phyloP scores from a whole-genome alignment of 495 filamentous ascomycete genomes.

The Aspergillus indologenus region DNA sequence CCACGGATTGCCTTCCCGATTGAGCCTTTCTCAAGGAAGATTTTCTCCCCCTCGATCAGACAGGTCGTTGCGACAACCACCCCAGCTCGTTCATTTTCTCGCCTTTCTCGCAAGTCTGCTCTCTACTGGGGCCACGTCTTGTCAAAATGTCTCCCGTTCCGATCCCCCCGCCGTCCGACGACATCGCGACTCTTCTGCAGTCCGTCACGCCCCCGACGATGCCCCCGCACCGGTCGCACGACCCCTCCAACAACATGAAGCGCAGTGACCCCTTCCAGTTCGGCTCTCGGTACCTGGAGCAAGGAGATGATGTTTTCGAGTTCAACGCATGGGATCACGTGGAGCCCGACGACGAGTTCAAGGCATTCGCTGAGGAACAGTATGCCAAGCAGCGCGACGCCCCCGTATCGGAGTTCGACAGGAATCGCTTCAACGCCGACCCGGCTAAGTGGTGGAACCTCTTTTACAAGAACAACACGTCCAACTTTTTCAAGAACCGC shows the following conservation, averaged over 20 bases:
- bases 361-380: constrained; percentile 75
- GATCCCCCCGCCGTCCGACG: constrained; percentile 8
- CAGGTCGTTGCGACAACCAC: neutral
- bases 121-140: constrained; percentile 1
- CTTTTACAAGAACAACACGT: constrained; percentile 93
- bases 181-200: constrained; percentile 36
- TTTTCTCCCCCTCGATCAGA: neutral
- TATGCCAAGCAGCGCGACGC: constrained; percentile 75
- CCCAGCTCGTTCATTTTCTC: constrained; percentile 2
- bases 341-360: constrained; percentile 76
- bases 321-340: constrained; percentile 99
- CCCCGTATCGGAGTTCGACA: constrained; percentile 86
- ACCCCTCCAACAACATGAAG: constrained; percentile 63
- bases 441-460: constrained; percentile 95
- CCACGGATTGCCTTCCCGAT: neutral
- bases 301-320: constrained; percentile 83
- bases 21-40: neutral
- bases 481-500: constrained; percentile 97
- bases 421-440: constrained; percentile 76
- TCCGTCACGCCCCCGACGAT: constrained; percentile 44
- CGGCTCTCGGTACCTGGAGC: constrained; percentile 78
- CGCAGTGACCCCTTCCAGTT: constrained; percentile 91
- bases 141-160: constrained; percentile 25
- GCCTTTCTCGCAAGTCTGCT: neutral
- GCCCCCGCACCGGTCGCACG: constrained; percentile 48